These are phyloP conservation scores for Aspergillus carlsbadensis DNA, from an alignment of 495 filamentous ascomycete genomes.

Conservation along the genomic window DNA sequence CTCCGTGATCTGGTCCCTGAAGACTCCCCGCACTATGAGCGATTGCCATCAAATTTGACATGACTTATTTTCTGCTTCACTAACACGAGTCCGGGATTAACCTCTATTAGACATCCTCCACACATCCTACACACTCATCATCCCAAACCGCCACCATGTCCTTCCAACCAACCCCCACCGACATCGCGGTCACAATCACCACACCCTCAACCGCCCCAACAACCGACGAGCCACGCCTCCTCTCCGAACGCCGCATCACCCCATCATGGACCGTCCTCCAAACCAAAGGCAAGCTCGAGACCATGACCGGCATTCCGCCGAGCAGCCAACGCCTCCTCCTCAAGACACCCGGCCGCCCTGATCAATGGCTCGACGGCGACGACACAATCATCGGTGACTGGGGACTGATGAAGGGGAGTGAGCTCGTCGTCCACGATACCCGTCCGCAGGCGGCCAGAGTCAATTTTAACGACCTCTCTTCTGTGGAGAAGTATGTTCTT, in stretches of 20 bases:
- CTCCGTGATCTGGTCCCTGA: no score
- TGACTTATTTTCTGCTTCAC: no score
- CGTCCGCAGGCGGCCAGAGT: constrained; percentile 67
- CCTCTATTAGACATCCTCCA: background rate
- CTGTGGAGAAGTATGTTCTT: constrained; percentile 83
- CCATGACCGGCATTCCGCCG: constrained; percentile 89
- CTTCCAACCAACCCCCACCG: constrained; percentile 61
- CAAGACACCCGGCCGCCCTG: constrained; percentile 35
- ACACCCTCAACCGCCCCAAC: constrained; percentile 66
- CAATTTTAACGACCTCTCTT: constrained; percentile 75
- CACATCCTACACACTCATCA: background rate
- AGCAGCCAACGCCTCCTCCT: constrained; percentile 66
- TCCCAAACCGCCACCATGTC: constrained; percentile 28
- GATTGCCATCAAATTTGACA: no score
- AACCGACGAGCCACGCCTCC: constrained; percentile 64
- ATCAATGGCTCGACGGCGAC: constrained; percentile 42
- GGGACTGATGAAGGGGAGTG: constrained; percentile 40
- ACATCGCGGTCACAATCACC: constrained; percentile 81
- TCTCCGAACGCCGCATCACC: constrained; percentile 83
- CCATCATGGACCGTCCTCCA: constrained; percentile 89
- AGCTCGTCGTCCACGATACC: constrained; percentile 66
- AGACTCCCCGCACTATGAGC: no score
- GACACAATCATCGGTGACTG: constrained; percentile 37
- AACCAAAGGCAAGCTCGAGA: constrained; percentile 86
- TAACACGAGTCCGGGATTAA: background rate